Percentiles rank a stretch among this genome's conserved stretches.
Evolutionary conservation across 768 basidiomycete species (phyloP).

Genomic region (Mycena crocata): DNA sequence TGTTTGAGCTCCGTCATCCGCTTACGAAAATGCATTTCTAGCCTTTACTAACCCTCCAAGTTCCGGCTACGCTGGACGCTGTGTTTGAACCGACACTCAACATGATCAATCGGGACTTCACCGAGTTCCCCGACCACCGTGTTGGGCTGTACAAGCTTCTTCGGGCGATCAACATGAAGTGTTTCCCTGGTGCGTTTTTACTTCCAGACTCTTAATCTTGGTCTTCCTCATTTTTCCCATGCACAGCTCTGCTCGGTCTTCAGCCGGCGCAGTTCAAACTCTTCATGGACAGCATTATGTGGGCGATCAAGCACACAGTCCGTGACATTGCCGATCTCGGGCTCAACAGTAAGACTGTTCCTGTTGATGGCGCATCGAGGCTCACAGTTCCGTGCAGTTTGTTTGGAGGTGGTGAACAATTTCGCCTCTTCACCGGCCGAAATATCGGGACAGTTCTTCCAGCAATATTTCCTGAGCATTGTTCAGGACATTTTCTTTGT

Average conservation of each 20-base stretch:
- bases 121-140: slow-evolving; percentile 98
- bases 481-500: slow-evolving; percentile 98
- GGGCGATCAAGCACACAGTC: slow-evolving; percentile 99
- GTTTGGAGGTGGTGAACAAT: slow-evolving; percentile 94
- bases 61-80: slow-evolving; percentile 94
- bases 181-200: slow-evolving; percentile 85
- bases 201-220: background rate
- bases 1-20: slow-evolving; percentile 22
- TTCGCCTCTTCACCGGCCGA: slow-evolving; percentile 78
- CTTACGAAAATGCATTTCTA: slow-evolving; percentile 44
- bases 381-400: slow-evolving; percentile 63
- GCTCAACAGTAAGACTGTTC: slow-evolving; percentile 67
- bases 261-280: slow-evolving; percentile 94
- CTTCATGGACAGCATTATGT: slow-evolving; percentile 97
- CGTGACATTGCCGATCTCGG: slow-evolving; percentile 96
- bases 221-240: slow-evolving; percentile 13
- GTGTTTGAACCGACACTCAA: slow-evolving; percentile 96
- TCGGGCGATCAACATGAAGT: slow-evolving; percentile 89
- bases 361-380: background rate
- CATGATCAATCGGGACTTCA: slow-evolving; percentile 99
- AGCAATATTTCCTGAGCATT: slow-evolving; percentile 92
- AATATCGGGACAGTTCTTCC: slow-evolving; percentile 93
- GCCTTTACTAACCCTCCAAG: slow-evolving; percentile 92
- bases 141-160: slow-evolving; percentile 97
- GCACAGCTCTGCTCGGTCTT: slow-evolving; percentile 83